Evolutionary conservation across 2,329 filamentous ascomycete genomes (phyloP), one percentile per base, ranked within the genome.

Genomic region (Mycogone perniciosa): DNA sequence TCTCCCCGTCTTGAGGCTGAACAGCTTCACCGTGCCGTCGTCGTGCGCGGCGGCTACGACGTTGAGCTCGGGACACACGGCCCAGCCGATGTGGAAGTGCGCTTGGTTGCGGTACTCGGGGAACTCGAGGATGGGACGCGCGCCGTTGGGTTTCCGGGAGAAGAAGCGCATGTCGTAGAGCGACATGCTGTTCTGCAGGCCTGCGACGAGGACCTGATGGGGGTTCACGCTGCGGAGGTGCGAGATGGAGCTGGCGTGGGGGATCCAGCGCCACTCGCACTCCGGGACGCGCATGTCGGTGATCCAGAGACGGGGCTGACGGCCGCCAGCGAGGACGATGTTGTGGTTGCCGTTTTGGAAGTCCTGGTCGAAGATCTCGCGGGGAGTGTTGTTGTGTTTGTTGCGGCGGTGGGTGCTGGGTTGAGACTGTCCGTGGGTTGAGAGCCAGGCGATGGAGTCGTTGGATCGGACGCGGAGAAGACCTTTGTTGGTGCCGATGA

Each of bases 111-210:
- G 59, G 62, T 81, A 81, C 3, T 62, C 69, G 0, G 70, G 65
- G 52, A 84, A 83, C 0, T 48, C 48, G 7, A 83, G 60, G 2
- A 80, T 58, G 0, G 80, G 72, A 5, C 44, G 54, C 0, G 64
- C 59, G 5, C 58, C 55, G 46, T 60, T 58, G 2, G 56, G 41
- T 5, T 52, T 53, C 27, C 46, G 38, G 3, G 33, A 35, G 26
- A 59, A 46, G 56, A 71, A 80, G 1, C 82, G 78, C 31, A 78
- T 54, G 55, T 85, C 82, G 58, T 82, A 85, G 5, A 83, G 64
- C 1, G 69, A 69, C 67, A 85, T 76, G 48, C 60, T 67, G 59
- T 70, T 71, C 31, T 64, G 58, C 2, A 81, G 64, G 1, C 80
- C 79, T 0, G 78, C 74, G 4, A 76, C 75, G 2, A 85, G 65